Percentiles rank a stretch among this genome's conserved stretches.
phyloP scores from a whole-genome alignment of 2,329 filamentous ascomycete genomes.

The Fusarium tuaranense region DNA sequence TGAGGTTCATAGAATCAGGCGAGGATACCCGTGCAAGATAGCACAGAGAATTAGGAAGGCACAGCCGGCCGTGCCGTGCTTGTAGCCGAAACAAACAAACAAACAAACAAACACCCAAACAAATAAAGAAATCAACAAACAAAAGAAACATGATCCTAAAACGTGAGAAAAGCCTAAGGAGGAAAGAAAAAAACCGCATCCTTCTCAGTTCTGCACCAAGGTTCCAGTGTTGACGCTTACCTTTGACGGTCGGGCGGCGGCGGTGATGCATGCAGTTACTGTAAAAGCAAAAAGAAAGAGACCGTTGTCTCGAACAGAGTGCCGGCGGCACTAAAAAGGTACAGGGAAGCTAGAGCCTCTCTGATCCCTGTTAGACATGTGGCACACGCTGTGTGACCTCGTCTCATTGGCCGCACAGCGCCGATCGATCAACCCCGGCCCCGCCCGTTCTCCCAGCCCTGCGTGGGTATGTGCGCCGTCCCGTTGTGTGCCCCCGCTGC shows the following conservation, averaged over 20 bases:
- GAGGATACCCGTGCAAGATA: conserved; percentile 41
- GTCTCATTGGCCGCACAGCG: conserved; percentile 31
- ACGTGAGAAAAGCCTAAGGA: neutral
- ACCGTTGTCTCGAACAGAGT: conserved; percentile 7
- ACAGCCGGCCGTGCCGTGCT: conserved; percentile 19
- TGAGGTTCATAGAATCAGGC: conserved; percentile 27
- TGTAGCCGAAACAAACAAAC: conserved; percentile 10
- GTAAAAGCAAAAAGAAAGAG: neutral
- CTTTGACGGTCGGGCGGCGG: neutral
- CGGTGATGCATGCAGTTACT: neutral
- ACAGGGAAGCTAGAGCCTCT: conserved; percentile 38
- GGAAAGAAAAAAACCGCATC: neutral
- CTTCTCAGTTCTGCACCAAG: neutral
- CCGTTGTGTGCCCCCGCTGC: neutral
- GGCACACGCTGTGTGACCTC: conserved; percentile 26
- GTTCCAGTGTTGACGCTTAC: neutral
- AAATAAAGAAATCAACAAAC: conserved; percentile 6
- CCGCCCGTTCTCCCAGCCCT: conserved; percentile 40
- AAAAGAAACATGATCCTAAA: neutral
- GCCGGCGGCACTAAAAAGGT: conserved; percentile 2
- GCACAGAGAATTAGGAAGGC: conserved; percentile 24
- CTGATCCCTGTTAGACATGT: conserved; percentile 49
- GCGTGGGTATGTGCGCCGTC: conserved; percentile 21
- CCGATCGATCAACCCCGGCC: conserved; percentile 11
- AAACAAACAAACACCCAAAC: conserved; percentile 24